phyloP scores from a whole-genome alignment of 2,329 filamentous ascomycete genomes.

The Nigrospora sphaerica region DNA sequence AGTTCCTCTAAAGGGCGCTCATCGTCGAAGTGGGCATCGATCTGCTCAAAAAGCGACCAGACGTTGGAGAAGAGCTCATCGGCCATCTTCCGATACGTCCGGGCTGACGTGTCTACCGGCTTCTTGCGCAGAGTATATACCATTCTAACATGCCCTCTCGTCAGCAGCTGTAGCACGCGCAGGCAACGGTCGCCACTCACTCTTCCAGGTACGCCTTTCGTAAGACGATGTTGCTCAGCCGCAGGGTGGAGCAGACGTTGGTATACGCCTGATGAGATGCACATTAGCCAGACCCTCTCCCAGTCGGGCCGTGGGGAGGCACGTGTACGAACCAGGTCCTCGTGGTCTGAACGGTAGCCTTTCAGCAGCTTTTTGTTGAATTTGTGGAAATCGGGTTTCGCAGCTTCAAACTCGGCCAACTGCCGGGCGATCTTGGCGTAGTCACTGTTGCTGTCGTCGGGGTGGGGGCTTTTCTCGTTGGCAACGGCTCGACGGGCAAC shows the following conservation, averaged over 20 bases:
- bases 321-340: slow-evolving; percentile 36
- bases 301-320: no score
- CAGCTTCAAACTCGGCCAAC: slow-evolving; percentile 40
- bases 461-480: slow-evolving; percentile 32
- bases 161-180: no score
- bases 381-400: slow-evolving; percentile 37
- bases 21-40: slow-evolving; percentile 40
- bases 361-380: slow-evolving; percentile 37
- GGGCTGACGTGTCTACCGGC: slow-evolving; percentile 18
- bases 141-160: slow-evolving; percentile 25
- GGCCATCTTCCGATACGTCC: slow-evolving; percentile 36
- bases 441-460: slow-evolving; percentile 41
- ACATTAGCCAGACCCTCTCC: not conserved
- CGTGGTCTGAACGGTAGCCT: slow-evolving; percentile 37
- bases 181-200: slow-evolving; percentile 23
- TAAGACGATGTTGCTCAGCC: slow-evolving; percentile 50
- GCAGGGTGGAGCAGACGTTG: slow-evolving; percentile 46
- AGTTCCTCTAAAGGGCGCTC: slow-evolving; percentile 37
- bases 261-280: slow-evolving; percentile 37
- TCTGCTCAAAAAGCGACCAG: slow-evolving; percentile 38
- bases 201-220: slow-evolving; percentile 46
- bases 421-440: slow-evolving; percentile 35
- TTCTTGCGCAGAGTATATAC: slow-evolving; percentile 33
- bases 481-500: slow-evolving; percentile 41
- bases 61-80: slow-evolving; percentile 42